A percentile compares a stretch with the other conserved stretches of the same genome.
phyloP scores from a whole-genome alignment of 1,139 yeast genomes.

The Taiozyma sp. region DNA sequence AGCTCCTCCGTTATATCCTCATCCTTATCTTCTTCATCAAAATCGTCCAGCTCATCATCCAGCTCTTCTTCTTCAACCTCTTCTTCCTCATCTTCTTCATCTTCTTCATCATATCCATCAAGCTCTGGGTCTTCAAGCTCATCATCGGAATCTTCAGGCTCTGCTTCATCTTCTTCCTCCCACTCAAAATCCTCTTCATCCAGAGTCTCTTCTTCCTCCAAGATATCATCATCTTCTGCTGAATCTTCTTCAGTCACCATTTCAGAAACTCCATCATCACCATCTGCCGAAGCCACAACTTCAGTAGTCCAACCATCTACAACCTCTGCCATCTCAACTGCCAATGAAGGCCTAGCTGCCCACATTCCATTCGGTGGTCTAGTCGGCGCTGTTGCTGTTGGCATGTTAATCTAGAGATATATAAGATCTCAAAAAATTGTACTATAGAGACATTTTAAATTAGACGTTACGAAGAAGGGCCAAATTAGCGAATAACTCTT shows the following conservation, averaged over 20 bases:
- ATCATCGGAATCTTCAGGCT: conserved; percentile 1
- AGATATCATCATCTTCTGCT: conserved; percentile 4
- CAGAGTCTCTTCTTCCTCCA: background rate
- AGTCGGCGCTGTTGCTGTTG: conserved; percentile 27
- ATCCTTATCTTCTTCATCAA: background rate
- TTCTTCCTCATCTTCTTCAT: conserved; percentile 2
- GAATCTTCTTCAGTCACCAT: background rate
- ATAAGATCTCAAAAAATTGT: background rate
- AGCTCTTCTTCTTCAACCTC: background rate
- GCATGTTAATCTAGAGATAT: conserved; percentile 10
- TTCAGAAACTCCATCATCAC: background rate
- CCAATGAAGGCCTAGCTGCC: conserved; percentile 28
- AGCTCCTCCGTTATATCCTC: background rate
- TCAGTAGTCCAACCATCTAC: conserved; percentile 3
- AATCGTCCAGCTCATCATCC: too few relatives aligned
- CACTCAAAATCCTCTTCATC: background rate
- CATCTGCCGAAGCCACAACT: background rate
- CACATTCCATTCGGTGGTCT: conserved; percentile 26
- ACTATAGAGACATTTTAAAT: background rate
- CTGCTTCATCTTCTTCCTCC: background rate
- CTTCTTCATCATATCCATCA: conserved; percentile 2
- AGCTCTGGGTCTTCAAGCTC: background rate
- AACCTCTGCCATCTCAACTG: conserved; percentile 6
- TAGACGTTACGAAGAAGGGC: background rate
- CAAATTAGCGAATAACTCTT: background rate